A percentile compares a stretch with the other conserved stretches of the same genome.
Evolutionary conservation across 129 eudicot genomes (phyloP).

Genomic region (Centella asiatica): DNA sequence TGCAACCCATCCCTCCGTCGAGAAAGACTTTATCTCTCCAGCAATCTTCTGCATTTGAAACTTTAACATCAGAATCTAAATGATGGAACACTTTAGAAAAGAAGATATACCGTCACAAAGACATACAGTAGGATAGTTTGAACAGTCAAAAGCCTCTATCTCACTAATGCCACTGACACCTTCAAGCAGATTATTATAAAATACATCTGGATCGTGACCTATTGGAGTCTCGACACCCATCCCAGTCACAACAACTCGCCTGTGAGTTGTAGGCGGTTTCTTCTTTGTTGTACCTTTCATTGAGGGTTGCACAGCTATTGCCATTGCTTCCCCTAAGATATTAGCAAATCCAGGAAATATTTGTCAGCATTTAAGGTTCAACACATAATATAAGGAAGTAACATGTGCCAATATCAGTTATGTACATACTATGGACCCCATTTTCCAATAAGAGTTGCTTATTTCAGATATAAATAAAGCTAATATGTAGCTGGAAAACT

Average conservation of each 20-base stretch:
- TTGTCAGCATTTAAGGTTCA: not conserved
- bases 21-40: conserved; percentile 86
- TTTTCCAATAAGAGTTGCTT: too few species aligned
- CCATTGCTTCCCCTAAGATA: conserved; percentile 49
- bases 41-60: conserved; percentile 68
- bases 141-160: conserved; percentile 81
- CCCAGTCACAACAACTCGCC: conserved; percentile 94
- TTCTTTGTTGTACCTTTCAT: conserved; percentile 37
- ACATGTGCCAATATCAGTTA: not conserved
- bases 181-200: conserved; percentile 68
- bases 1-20: conserved; percentile 83
- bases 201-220: conserved; percentile 62
- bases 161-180: conserved; percentile 86
- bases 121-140: conserved; percentile 74
- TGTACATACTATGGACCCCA: too few species aligned
- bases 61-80: conserved; percentile 12
- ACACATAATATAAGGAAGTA: not conserved
- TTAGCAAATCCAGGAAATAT: not conserved
- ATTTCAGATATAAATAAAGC: not conserved
- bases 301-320: conserved; percentile 62
- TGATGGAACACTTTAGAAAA: not conserved
- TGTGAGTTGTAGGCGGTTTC: conserved; percentile 57
- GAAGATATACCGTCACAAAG: not conserved
- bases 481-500: not conserved
- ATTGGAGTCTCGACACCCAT: conserved; percentile 90